Conservation (phyloP, 176 grass and related monocot genomes). For the Lolium perenne region DNA sequence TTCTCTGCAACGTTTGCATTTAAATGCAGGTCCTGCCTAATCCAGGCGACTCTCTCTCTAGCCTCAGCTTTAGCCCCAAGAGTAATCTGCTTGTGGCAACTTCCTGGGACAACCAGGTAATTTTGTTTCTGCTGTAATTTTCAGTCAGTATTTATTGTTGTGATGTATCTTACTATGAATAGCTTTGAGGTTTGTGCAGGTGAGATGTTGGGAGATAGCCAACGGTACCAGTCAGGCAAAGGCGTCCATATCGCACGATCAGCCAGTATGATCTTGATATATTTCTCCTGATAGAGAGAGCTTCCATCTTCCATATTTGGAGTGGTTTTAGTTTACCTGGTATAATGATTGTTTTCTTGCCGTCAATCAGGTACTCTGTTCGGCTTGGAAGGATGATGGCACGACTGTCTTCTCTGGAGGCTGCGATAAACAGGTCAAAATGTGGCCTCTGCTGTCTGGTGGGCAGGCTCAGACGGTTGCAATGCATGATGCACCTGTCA, state of each 20-base stretch:
- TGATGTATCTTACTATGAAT: conserved; percentile 11
- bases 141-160: neutral
- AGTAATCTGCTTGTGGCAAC: conserved; percentile 68
- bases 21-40: conserved; percentile 56
- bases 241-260: conserved; percentile 89
- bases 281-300: neutral
- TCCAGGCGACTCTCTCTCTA: conserved; percentile 60
- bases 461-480: conserved; percentile 80
- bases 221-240: conserved; percentile 84
- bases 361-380: conserved; percentile 77
- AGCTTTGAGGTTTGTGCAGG: conserved; percentile 51
- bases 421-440: conserved; percentile 91
- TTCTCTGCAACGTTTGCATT: neutral
- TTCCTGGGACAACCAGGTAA: conserved; percentile 80
- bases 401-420: conserved; percentile 90
- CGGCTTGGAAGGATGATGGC: conserved; percentile 93
- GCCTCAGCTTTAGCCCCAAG: conserved; percentile 71
- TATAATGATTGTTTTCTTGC: conserved; percentile 38
- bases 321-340: neutral
- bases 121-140: neutral
- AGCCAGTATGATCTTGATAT: conserved; percentile 62
- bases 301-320: neutral
- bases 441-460: conserved; percentile 90
- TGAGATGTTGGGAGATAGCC: conserved; percentile 94
- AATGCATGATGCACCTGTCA: conserved; percentile 88